phyloP scores from a whole-genome alignment of 305 asterid genomes.

The Rubia peregrina region DNA sequence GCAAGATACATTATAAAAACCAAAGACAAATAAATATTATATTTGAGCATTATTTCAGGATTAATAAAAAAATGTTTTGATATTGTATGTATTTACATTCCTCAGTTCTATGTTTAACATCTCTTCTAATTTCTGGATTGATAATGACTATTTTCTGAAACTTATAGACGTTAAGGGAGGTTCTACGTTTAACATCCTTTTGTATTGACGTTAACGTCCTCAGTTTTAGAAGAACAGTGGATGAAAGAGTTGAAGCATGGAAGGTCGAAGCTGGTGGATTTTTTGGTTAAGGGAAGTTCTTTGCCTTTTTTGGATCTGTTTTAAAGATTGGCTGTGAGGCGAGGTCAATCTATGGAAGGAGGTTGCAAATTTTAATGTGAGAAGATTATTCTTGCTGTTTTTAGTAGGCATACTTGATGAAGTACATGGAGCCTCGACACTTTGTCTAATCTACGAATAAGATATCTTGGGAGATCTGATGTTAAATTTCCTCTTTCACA shows the following conservation, averaged over 20 bases:
- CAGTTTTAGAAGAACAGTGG: slow-evolving; percentile 55
- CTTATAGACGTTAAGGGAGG: slow-evolving; percentile 37
- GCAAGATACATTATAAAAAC: too few relatives aligned
- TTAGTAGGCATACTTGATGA: slow-evolving; percentile 37
- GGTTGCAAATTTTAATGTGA: slow-evolving; percentile 37
- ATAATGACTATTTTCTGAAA: slow-evolving; percentile 7
- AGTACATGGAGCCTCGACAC: slow-evolving; percentile 26
- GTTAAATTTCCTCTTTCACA: slow-evolving; percentile 22
- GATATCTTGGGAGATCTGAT: slow-evolving; percentile 32
- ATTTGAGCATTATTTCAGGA: too few relatives aligned
- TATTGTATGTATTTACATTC: slow-evolving; percentile 55
- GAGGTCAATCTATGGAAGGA: slow-evolving; percentile 42
- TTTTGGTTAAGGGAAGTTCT: slow-evolving; percentile 53
- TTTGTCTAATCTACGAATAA: slow-evolving; percentile 22
- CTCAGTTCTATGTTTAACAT: background rate
- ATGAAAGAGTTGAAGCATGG: slow-evolving; percentile 70
- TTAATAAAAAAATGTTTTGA: slow-evolving; percentile 73
- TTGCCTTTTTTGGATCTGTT: slow-evolving; percentile 22
- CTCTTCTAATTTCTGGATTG: background rate
- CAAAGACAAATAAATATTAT: too few relatives aligned
- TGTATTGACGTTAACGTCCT: too few relatives aligned
- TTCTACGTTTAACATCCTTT: too few relatives aligned
- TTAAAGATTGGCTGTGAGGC: slow-evolving; percentile 33
- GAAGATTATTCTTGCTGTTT: slow-evolving; percentile 41
- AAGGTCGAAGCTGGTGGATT: slow-evolving; percentile 58